Conservation (phyloP, 2,329 filamentous ascomycete species). For the Aspergillus thermomutatus region DNA sequence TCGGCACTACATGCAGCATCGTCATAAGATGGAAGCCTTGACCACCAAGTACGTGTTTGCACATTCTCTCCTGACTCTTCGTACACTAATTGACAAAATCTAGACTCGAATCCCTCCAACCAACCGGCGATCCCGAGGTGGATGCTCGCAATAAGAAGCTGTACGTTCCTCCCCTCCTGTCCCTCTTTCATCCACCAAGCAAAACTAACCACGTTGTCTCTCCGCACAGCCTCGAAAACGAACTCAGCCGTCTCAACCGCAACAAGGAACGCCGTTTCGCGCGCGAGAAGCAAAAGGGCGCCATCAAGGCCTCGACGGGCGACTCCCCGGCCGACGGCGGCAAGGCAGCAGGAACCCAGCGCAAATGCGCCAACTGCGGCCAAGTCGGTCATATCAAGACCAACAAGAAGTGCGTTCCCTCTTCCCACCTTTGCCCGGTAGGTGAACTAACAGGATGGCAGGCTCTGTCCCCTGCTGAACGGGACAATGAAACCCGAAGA, state of each 20-base stretch:
- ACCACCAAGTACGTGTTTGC: constrained; percentile 66
- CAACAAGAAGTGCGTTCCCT: constrained; percentile 77
- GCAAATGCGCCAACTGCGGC: constrained; percentile 97
- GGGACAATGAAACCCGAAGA: constrained; percentile 67
- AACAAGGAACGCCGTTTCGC: constrained; percentile 88
- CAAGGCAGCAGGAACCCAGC: constrained; percentile 64
- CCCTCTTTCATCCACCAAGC: background rate
- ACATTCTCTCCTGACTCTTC: background rate
- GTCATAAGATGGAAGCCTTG: constrained; percentile 67
- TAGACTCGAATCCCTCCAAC: constrained; percentile 58
- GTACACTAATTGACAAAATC: constrained; percentile 6
- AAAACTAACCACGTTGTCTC: constrained; percentile 23
- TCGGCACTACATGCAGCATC: constrained; percentile 78
- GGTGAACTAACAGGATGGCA: constrained; percentile 35
- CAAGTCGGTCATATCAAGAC: constrained; percentile 98
- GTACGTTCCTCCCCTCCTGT: constrained; percentile 35
- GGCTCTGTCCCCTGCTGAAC: constrained; percentile 80
- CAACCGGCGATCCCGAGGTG: constrained; percentile 64
- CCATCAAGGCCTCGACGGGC: constrained; percentile 45
- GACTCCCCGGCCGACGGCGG: constrained; percentile 42
- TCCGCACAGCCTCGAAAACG: constrained; percentile 59
- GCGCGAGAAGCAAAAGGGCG: constrained; percentile 82
- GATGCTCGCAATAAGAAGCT: constrained; percentile 61
- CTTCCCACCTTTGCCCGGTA: constrained; percentile 1
- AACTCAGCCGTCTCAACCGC: constrained; percentile 79